Evolutionary conservation across 2,329 filamentous ascomycete genomes (phyloP).

Genomic region (Diaporthe nobilis): DNA sequence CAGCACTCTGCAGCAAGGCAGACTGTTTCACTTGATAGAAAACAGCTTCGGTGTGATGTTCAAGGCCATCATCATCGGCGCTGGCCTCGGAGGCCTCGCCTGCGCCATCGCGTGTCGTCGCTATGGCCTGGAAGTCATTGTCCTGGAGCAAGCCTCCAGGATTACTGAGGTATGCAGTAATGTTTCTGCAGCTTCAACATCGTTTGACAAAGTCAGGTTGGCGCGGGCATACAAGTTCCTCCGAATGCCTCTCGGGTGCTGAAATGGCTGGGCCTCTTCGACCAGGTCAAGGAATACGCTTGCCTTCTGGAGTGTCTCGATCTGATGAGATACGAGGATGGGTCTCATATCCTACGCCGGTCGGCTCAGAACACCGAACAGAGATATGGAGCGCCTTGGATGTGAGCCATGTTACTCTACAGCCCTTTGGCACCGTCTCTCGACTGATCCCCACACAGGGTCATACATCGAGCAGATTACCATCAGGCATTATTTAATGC

Average conservation of each 20-base stretch:
- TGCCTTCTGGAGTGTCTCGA: not conserved
- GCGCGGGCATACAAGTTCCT: constrained; percentile 30
- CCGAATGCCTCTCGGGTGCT: constrained; percentile 12
- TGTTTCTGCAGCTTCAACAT: too few species aligned
- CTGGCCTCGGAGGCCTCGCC: constrained; percentile 14
- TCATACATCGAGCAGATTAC: constrained; percentile 39
- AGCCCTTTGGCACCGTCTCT: not conserved
- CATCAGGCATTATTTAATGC: constrained; percentile 34
- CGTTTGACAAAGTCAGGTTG: constrained; percentile 13
- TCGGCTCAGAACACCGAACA: not conserved
- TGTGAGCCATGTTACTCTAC: not conserved
- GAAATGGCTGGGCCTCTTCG: constrained; percentile 26
- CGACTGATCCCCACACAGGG: not conserved
- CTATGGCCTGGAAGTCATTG: constrained; percentile 10
- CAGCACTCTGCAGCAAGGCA: too few species aligned
- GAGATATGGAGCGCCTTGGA: constrained; percentile 35
- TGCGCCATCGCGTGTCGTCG: constrained; percentile 17
- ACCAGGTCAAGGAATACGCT: constrained; percentile 18
- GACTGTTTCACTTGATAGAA: not conserved
- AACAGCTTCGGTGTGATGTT: not conserved
- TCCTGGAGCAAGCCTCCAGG: constrained; percentile 5
- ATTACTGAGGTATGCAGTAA: not conserved
- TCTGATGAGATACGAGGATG: not conserved
- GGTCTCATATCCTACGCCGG: not conserved
- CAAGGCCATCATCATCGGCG: constrained; percentile 4